Evolutionary conservation across 371 early-diverging fungal species (phyloP).

Genomic region (Amoeboaphelidium protococcarum): DNA sequence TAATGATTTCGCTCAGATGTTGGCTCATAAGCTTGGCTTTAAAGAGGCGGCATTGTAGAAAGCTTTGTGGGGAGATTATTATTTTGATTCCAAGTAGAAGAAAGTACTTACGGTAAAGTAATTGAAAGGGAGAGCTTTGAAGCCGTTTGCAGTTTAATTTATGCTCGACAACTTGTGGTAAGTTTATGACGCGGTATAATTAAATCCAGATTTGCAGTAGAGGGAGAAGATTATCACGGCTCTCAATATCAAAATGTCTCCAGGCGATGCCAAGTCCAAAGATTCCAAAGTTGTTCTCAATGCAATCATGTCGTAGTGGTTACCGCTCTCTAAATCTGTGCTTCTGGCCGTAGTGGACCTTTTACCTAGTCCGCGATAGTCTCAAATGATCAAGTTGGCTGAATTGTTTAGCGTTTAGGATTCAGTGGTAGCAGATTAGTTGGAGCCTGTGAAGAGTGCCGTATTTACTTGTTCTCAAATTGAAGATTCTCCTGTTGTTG

Average conservation of each 20-base stretch:
- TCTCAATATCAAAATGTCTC: constrained; percentile 53
- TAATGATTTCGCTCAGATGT: constrained; percentile 69
- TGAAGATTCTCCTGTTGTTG: constrained; percentile 30
- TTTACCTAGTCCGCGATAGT: constrained; percentile 53
- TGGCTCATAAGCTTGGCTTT: constrained; percentile 64
- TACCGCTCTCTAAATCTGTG: constrained; percentile 17
- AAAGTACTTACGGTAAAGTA: constrained; percentile 53
- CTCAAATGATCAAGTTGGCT: constrained; percentile 23
- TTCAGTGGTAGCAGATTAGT: too few relatives aligned
- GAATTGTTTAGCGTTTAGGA: background rate
- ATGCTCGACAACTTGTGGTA: constrained; percentile 84
- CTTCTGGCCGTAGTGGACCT: constrained; percentile 52
- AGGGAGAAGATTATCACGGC: constrained; percentile 72
- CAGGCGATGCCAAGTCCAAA: constrained; percentile 60
- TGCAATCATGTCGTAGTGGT: constrained; percentile 36
- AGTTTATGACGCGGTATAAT: constrained; percentile 57
- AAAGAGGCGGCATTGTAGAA: constrained; percentile 39
- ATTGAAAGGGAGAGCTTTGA: constrained; percentile 42
- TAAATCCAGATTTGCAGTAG: constrained; percentile 44
- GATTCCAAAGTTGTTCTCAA: constrained; percentile 43
- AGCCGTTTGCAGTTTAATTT: constrained; percentile 88
- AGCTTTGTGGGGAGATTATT: constrained; percentile 87
- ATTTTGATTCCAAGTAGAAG: constrained; percentile 77
- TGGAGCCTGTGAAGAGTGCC: too few relatives aligned
- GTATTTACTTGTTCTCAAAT: constrained; percentile 11